Evolutionary conservation across 179 eudicot species (phyloP), one percentile per base, ranked within the genome.

Genomic region (Heliamphora pulchella): DNA sequence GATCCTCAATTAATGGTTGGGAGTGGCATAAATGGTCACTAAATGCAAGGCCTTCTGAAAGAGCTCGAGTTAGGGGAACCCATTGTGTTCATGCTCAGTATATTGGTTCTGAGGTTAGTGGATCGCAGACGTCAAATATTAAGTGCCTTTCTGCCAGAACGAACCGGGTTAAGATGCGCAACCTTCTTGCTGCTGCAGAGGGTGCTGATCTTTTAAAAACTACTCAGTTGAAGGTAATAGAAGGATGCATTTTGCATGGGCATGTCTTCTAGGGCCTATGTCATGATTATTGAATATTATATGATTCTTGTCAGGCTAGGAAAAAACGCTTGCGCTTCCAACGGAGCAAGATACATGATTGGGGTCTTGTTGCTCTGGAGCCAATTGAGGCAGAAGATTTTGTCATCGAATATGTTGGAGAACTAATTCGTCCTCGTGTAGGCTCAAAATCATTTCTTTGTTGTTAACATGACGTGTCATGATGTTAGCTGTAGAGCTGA

Each of bases 401-500:
- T 82, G 98, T 96, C 82, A 94, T 96, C 70, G 99, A 96, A 89
- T 96, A 96, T 86, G 97, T 96, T 85, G 99, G 99, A 83, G 99
- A 96, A 83, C 87, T 96, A 71, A 92, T 96, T 86, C 98, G 99
- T 70, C 89, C 97, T 79, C 91, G 93, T 83, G 99, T 94, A 89
- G 86, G 86, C 76, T 61, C 54, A 70, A 61, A 58, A 78, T 71
- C 43, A 57, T 82, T 20, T 46, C 59, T 44, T 62, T 43, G 8
- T 8, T 11, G 17, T 6, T n/a, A 7, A 44, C 15, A 18, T 43
- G 78, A 9, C 43, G 31, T 51, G 66, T 48, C 48, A 13, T 9
- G 31, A 68, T n/a, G 39, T 72, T 62, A 59, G 17, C 5, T 75
- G 51, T 75, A 4, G 67, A 75, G 15, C 18, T 58, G 22, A 74